A percentile compares a stretch with the other conserved stretches of the same genome.
phyloP scores from a whole-genome alignment of 352 stramenopile genomes.

The Phytophthora pisi region DNA sequence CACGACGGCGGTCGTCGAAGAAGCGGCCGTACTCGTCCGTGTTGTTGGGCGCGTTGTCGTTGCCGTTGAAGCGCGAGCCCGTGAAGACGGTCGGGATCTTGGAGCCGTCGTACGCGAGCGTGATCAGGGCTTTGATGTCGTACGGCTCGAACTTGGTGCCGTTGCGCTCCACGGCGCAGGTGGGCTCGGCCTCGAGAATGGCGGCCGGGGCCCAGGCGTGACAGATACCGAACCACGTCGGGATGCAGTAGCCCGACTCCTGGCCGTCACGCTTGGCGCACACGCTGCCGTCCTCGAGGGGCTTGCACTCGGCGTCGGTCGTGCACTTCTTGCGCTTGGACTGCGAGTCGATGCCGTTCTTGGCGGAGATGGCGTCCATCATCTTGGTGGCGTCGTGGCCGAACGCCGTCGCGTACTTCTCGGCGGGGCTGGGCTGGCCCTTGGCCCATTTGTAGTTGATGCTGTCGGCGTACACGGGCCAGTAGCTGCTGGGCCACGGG shows the following conservation, averaged over 20 bases:
- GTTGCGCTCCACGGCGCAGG: conserved; percentile 55
- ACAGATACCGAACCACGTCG: conserved; percentile 67
- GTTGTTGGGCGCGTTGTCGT: conserved; percentile 44
- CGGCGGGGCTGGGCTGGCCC: conserved; percentile 40
- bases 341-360: conserved; percentile 55
- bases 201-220: conserved; percentile 64
- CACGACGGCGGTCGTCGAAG: conserved; percentile 41
- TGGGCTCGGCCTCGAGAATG: conserved; percentile 54
- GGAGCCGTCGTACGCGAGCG: conserved; percentile 56
- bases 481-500: conserved; percentile 76
- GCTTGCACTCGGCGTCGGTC: conserved; percentile 35
- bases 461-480: conserved; percentile 64
- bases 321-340: conserved; percentile 36
- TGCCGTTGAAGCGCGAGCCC: conserved; percentile 56
- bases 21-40: conserved; percentile 61
- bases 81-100: conserved; percentile 61
- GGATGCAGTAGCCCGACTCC: conserved; percentile 49
- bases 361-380: conserved; percentile 52
- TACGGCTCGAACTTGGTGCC: conserved; percentile 58
- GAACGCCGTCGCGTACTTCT: conserved; percentile 62
- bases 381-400: conserved; percentile 45
- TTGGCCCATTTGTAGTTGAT: conserved; percentile 66
- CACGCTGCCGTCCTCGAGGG: conserved; percentile 45
- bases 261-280: conserved; percentile 45
- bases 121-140: conserved; percentile 67